Conservation (phyloP, 768 basidiomycete species). For the Porphyrellus cyaneotinctus region DNA sequence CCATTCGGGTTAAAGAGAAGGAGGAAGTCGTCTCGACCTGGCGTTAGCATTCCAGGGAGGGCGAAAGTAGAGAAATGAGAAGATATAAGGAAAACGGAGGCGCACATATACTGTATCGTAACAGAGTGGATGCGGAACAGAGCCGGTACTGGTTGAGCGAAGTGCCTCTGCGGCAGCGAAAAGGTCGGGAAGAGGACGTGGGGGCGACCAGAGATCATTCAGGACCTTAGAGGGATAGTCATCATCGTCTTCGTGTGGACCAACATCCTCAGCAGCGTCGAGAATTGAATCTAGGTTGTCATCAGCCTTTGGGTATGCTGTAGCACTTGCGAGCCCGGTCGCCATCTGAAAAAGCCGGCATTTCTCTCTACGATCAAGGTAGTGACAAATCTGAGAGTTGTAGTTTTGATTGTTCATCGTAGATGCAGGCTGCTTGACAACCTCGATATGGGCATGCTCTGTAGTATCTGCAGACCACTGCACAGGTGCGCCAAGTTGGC, state of each 20-base stretch:
- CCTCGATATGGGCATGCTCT: neutral
- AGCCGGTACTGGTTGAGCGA: neutral
- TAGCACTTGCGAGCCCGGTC: neutral
- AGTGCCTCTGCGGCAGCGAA: neutral
- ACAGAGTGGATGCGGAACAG: neutral
- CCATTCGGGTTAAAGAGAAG: no score
- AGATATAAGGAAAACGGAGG: no score
- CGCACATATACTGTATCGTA: no score
- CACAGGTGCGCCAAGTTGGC: neutral
- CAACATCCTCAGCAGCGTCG: neutral
- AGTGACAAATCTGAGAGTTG: no score
- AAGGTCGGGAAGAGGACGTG: neutral
- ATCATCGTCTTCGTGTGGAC: neutral
- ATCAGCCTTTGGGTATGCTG: neutral
- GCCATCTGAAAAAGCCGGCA: neutral
- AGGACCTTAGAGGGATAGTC: no score
- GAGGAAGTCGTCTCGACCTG: no score
- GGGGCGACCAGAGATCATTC: no score
- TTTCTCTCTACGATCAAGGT: neutral
- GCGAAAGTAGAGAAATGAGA: no score
- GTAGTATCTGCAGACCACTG: no score
- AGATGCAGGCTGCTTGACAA: no score
- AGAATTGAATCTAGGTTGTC: neutral
- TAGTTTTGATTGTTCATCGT: neutral
- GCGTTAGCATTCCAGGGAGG: no score